phyloP scores from a whole-genome alignment of 805 yeast species.

The Schwanniomyces polymorphus region DNA sequence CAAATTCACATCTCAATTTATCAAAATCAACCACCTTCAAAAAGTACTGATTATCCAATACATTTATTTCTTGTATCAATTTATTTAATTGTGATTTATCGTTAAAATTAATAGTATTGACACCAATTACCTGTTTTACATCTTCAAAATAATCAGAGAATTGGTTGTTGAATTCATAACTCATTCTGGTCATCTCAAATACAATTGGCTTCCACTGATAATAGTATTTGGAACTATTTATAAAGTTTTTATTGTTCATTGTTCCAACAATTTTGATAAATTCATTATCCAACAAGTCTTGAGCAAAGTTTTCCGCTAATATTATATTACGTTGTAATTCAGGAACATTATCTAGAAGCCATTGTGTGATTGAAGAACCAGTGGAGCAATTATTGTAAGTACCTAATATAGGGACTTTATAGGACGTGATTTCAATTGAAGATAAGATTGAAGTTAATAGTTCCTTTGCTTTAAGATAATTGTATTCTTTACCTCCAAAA shows the following conservation, averaged over 20 bases:
- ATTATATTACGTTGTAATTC: conserved; percentile 48
- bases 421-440: conserved; percentile 50
- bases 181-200: conserved; percentile 45
- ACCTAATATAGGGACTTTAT: conserved; percentile 69
- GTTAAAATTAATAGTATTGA: conserved; percentile 36
- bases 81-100: conserved; percentile 55
- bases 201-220: conserved; percentile 83
- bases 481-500: conserved; percentile 33
- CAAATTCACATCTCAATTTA: conserved; percentile 66
- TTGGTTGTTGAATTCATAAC: conserved; percentile 6
- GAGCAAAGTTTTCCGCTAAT: conserved; percentile 72
- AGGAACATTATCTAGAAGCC: conserved; percentile 51
- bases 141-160: conserved; percentile 36
- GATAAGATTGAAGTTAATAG: conserved; percentile 34
- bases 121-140: conserved; percentile 47
- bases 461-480: conserved; percentile 27
- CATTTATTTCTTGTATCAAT: conserved; percentile 55
- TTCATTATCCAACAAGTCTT: conserved; percentile 61
- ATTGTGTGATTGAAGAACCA: conserved; percentile 61
- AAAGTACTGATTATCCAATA: conserved; percentile 55
- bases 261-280: conserved; percentile 66
- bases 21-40: conserved; percentile 59
- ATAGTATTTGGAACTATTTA: conserved; percentile 68
- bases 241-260: conserved; percentile 55
- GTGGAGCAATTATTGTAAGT: conserved; percentile 60